phyloP scores from a whole-genome alignment of 2,329 filamentous ascomycete genomes.

The Hawksworthiomyces lignivorus region DNA sequence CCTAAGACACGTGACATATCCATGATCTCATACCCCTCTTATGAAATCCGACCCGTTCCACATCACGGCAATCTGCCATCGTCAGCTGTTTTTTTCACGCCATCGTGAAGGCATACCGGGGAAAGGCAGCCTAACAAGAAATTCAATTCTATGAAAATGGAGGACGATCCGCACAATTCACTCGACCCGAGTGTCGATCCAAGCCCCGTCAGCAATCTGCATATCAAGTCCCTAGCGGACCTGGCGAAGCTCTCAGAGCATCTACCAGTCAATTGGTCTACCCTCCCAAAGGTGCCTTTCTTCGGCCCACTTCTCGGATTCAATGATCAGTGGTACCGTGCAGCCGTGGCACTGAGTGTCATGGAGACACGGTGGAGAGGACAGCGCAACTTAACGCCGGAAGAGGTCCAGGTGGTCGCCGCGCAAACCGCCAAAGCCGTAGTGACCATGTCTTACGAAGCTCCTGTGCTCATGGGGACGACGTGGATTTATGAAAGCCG shows the following conservation, averaged over 20 bases:
- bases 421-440: slow-evolving; percentile 11
- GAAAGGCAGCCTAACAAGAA: too few species aligned
- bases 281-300: slow-evolving; percentile 12
- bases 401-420: slow-evolving; percentile 15
- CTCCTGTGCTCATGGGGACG: slow-evolving; percentile 7
- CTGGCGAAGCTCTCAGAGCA: slow-evolving; percentile 8
- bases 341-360: slow-evolving; percentile 9
- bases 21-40: background rate
- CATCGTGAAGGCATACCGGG: too few species aligned
- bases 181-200: slow-evolving; percentile 1
- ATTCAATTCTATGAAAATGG: background rate
- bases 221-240: slow-evolving; percentile 8
- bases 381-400: slow-evolving; percentile 12
- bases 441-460: slow-evolving; percentile 7
- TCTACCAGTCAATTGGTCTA: slow-evolving; percentile 13
- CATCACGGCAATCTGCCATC: slow-evolving; percentile 4
- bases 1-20: too few species aligned
- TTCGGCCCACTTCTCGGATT: slow-evolving; percentile 9
- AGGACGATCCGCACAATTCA: background rate
- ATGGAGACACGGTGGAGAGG: slow-evolving; percentile 11
- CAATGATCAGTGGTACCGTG: slow-evolving; percentile 11
- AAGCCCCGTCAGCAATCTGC: slow-evolving; percentile 6
- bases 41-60: slow-evolving; percentile 13
- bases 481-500: slow-evolving; percentile 5
- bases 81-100: too few species aligned